A percentile compares a stretch with the other conserved stretches of the same genome.
Evolutionary conservation across 805 yeast species (phyloP).

Genomic region (Metschnikowia peoriensis): DNA sequence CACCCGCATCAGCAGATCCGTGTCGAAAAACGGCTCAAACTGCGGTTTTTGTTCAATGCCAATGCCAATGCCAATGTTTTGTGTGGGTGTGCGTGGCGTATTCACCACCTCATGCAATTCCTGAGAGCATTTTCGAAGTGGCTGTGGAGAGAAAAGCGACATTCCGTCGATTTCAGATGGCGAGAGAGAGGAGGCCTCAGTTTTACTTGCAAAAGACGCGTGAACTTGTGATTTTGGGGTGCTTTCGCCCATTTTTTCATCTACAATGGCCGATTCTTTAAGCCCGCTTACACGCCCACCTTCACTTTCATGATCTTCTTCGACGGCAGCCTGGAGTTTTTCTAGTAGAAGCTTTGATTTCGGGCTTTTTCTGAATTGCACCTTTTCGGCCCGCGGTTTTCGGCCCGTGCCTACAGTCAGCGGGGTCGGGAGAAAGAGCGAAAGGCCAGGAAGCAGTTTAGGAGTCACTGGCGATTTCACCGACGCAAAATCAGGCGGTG

Average conservation of each 20-base stretch:
- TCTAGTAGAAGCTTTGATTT: conserved; percentile 7
- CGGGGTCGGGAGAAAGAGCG: conserved; percentile 16
- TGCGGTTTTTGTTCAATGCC: conserved; percentile 13
- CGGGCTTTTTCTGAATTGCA: neutral
- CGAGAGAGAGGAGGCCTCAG: neutral
- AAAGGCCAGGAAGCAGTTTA: neutral
- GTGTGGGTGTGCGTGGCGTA: conserved; percentile 6
- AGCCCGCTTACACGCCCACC: neutral
- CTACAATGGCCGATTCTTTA: neutral
- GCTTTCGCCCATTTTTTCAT: neutral
- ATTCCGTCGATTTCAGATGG: neutral
- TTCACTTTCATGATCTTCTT: neutral
- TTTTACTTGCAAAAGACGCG: neutral
- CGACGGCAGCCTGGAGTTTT: conserved; percentile 4
- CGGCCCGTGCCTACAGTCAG: conserved; percentile 19
- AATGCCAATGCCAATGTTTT: too few relatives aligned
- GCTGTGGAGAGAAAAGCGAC: neutral
- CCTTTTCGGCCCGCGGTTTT: conserved; percentile 1
- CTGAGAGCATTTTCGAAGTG: conserved; percentile 2
- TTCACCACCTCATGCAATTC: conserved; percentile 1
- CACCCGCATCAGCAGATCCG: conserved; percentile 8
- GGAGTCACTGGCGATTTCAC: conserved; percentile 2
- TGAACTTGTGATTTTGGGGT: neutral
- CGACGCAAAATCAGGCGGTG: neutral
- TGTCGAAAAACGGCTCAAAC: conserved; percentile 9